Conservation (phyloP, 1,284 basidiomycete species). For the Microbotryum intermedium region DNA sequence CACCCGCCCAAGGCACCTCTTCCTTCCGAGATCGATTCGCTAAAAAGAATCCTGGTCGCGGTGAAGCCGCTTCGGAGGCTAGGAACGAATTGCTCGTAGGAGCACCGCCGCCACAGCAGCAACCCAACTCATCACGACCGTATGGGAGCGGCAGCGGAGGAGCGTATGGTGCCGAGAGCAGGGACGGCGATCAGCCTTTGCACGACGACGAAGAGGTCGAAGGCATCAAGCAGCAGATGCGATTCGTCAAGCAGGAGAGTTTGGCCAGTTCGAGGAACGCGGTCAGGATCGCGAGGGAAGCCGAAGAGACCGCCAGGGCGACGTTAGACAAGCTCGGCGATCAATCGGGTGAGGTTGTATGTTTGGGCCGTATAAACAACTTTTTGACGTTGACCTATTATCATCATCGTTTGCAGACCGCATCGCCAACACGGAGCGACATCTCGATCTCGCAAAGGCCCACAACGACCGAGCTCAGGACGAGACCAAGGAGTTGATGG, state of each 20-base stretch:
- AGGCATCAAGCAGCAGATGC: slow-evolving; percentile 88
- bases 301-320: slow-evolving; percentile 86
- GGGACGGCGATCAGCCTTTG: slow-evolving; percentile 4
- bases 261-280: slow-evolving; percentile 87
- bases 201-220: slow-evolving; percentile 87
- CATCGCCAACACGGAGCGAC: slow-evolving; percentile 90
- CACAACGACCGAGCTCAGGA: slow-evolving; percentile 84
- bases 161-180: neutral
- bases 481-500: slow-evolving; percentile 85
- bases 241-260: slow-evolving; percentile 85
- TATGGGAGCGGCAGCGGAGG: neutral
- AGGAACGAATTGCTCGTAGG: slow-evolving; percentile 15
- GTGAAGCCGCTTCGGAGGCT: neutral
- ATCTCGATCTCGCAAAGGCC: slow-evolving; percentile 87
- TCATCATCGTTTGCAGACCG: slow-evolving; percentile 36
- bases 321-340: slow-evolving; percentile 82
- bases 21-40: too few species aligned
- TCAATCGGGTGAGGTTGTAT: slow-evolving; percentile 69
- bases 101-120: slow-evolving; percentile 14
- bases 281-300: slow-evolving; percentile 81
- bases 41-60: too few species aligned
- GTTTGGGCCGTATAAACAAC: neutral
- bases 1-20: too few species aligned
- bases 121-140: neutral
- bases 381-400: slow-evolving; percentile 1